Evolutionary conservation across 805 yeast genomes (phyloP).

Genomic region (Yarrowia hollandica): DNA sequence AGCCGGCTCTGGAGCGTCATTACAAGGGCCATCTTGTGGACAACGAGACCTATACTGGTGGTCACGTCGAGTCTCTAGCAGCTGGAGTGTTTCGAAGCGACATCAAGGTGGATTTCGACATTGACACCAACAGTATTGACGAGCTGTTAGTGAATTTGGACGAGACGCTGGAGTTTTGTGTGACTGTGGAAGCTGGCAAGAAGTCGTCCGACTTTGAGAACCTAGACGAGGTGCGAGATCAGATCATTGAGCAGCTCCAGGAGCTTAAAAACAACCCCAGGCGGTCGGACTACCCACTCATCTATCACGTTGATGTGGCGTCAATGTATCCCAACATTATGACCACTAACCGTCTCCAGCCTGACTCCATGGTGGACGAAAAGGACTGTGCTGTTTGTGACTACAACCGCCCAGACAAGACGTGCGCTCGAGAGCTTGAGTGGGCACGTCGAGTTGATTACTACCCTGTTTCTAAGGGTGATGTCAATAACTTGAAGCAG

Average conservation of each 20-base stretch:
- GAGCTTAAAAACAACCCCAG: constrained; percentile 62
- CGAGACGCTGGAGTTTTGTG: constrained; percentile 74
- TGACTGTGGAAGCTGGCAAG: constrained; percentile 71
- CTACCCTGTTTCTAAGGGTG: constrained; percentile 86
- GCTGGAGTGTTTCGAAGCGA: constrained; percentile 98
- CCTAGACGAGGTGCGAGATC: constrained; percentile 67
- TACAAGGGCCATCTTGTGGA: constrained; percentile 82
- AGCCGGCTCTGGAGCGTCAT: constrained; percentile 91
- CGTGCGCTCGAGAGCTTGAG: constrained; percentile 84
- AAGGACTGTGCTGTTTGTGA: constrained; percentile 98
- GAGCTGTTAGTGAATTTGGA: constrained; percentile 73
- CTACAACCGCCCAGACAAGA: constrained; percentile 91
- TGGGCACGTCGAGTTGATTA: constrained; percentile 99
- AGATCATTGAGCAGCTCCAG: constrained; percentile 56
- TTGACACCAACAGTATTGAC: constrained; percentile 81
- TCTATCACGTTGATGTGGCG: constrained; percentile 97
- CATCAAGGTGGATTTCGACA: constrained; percentile 66
- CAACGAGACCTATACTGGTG: constrained; percentile 97
- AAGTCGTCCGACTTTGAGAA: constrained; percentile 75
- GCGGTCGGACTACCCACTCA: constrained; percentile 76
- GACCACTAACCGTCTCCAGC: constrained; percentile 96
- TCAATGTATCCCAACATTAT: constrained; percentile 99
- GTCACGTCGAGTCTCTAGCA: constrained; percentile 95
- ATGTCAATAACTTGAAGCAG: constrained; percentile 84
- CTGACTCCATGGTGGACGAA: constrained; percentile 94